These are phyloP conservation scores for Populus davidiana DNA, from an alignment of 345 rosid species.

Conservation along the genomic window DNA sequence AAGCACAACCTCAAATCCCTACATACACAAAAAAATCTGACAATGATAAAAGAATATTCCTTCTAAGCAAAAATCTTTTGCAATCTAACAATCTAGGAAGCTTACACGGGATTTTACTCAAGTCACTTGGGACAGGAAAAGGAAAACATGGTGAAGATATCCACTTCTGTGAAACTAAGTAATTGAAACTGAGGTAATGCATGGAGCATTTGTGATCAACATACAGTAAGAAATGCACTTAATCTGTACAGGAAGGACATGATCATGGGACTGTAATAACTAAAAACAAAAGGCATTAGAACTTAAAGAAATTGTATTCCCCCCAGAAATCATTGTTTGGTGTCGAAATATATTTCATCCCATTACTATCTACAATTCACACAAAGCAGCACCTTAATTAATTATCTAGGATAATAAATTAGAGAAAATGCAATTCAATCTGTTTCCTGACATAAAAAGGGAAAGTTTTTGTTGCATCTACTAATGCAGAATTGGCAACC, in stretches of 20 bases:
- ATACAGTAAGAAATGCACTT: neutral
- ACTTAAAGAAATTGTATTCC: neutral
- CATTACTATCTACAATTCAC: neutral
- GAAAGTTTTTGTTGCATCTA: neutral
- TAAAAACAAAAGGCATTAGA: neutral
- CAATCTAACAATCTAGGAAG: neutral
- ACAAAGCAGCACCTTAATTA: neutral
- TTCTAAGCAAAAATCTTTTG: neutral
- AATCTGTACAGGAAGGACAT: neutral
- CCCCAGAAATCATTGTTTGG: neutral
- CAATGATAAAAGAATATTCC: neutral
- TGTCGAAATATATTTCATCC: neutral
- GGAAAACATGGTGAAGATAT: neutral
- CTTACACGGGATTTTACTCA: neutral
- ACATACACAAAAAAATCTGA: neutral
- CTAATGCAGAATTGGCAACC: neutral
- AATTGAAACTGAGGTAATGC: neutral
- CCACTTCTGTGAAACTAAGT: neutral
- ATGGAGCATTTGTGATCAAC: neutral
- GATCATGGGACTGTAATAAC: neutral
- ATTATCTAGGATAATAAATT: neutral
- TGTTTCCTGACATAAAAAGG: neutral
- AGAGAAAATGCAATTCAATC: neutral
- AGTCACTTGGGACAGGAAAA: neutral
- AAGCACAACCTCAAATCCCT: slow-evolving; percentile 52